Percentiles rank a stretch among this genome's conserved stretches.
Evolutionary conservation across 2,329 filamentous ascomycete genomes (phyloP).

Genomic region (Raffaelea deltoideospora): DNA sequence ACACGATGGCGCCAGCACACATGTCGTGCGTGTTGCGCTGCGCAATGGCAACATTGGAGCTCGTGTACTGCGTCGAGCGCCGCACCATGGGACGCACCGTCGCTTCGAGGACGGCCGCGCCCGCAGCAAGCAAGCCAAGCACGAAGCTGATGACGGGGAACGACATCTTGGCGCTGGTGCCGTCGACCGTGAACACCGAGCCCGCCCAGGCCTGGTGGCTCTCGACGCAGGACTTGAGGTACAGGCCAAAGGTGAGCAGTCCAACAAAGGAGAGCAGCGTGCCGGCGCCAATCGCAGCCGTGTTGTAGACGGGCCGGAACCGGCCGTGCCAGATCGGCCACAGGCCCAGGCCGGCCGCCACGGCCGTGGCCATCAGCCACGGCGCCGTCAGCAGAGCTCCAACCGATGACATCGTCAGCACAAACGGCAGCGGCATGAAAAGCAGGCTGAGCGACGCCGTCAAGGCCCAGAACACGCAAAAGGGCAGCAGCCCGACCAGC

Average conservation of each 20-base stretch:
- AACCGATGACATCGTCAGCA: slow-evolving; percentile 21
- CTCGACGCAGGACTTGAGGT: slow-evolving; percentile 21
- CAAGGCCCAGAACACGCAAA: slow-evolving; percentile 31
- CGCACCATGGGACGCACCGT: slow-evolving; percentile 26
- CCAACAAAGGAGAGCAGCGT: slow-evolving; percentile 24
- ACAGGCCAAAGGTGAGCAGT: slow-evolving; percentile 29
- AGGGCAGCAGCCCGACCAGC: slow-evolving; percentile 27
- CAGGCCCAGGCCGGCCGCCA: slow-evolving; percentile 16
- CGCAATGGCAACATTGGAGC: slow-evolving; percentile 27
- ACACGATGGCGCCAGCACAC: slow-evolving; percentile 24
- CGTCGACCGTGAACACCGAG: slow-evolving; percentile 14
- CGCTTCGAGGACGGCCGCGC: slow-evolving; percentile 23
- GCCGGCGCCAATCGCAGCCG: slow-evolving; percentile 20
- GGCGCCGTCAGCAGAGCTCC: slow-evolving; percentile 30
- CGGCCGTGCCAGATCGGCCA: background rate
- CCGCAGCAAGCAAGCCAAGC: slow-evolving; percentile 30
- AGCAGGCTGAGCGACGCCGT: slow-evolving; percentile 29
- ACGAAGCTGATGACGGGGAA: slow-evolving; percentile 28
- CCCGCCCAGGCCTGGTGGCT: slow-evolving; percentile 3
- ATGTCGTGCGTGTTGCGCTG: slow-evolving; percentile 33
- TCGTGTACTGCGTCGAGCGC: slow-evolving; percentile 33
- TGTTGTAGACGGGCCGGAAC: slow-evolving; percentile 14
- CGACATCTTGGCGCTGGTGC: slow-evolving; percentile 15
- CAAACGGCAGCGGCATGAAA: slow-evolving; percentile 27
- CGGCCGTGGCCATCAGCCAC: slow-evolving; percentile 23